These are phyloP conservation scores for Flammula alnicola DNA, from an alignment of 1,284 basidiomycete species.

Conservation along the genomic window DNA sequence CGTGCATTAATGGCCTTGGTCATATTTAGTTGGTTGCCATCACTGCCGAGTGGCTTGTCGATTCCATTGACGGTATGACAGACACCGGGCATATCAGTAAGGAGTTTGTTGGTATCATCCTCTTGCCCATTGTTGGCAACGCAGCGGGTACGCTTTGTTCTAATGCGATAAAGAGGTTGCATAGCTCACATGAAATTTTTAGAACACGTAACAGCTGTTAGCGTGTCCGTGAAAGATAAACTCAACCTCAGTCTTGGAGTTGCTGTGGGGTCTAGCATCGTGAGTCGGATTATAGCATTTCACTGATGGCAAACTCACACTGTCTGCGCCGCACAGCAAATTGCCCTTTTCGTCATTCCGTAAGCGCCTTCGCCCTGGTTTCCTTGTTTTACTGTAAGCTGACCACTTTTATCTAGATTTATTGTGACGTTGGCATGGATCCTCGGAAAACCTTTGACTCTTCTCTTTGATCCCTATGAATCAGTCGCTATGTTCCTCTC, in stretches of 20 bases:
- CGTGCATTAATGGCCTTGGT: not conserved
- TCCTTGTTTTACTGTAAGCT: conserved; percentile 8
- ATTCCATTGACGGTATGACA: conserved; percentile 72
- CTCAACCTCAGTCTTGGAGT: conserved; percentile 77
- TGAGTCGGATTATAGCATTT: conserved; percentile 42
- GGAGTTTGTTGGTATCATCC: conserved; percentile 86
- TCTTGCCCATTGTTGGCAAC: conserved; percentile 89
- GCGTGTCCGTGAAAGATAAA: conserved; percentile 85
- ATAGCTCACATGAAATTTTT: conserved; percentile 3
- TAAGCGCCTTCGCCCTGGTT: conserved; percentile 28
- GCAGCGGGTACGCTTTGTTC: conserved; percentile 61
- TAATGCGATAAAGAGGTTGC: not conserved
- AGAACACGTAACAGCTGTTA: conserved; percentile 89
- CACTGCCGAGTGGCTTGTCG: conserved; percentile 88
- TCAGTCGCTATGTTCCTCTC: conserved; percentile 58
- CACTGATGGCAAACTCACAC: conserved; percentile 1
- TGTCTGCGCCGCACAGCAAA: conserved; percentile 61
- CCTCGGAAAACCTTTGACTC: conserved; percentile 64
- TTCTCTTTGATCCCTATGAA: conserved; percentile 72
- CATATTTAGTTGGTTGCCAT: conserved; percentile 65
- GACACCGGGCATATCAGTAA: conserved; percentile 56
- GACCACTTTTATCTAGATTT: conserved; percentile 45
- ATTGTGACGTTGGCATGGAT: conserved; percentile 69
- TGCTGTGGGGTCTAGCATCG: conserved; percentile 90
- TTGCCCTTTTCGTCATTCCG: conserved; percentile 84